Evolutionary conservation across 2,329 filamentous ascomycete genomes (phyloP).

Genomic region (Ophiostoma novo-ulmi): DNA sequence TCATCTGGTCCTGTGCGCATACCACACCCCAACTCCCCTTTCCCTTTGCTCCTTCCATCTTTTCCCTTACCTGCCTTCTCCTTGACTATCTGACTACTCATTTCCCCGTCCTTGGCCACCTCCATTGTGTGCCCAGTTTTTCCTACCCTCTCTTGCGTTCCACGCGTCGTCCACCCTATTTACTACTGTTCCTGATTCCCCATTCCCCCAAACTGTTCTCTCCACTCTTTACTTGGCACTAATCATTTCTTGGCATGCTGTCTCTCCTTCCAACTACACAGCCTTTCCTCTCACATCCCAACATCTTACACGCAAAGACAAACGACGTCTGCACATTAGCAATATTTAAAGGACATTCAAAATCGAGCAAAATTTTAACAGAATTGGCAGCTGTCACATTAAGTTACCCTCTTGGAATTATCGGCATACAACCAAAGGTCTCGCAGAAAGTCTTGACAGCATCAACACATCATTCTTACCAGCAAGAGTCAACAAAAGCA

Average conservation of each 20-base stretch:
- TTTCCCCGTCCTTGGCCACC: constrained; percentile 5
- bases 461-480: background rate
- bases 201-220: background rate
- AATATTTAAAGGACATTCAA: background rate
- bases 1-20: background rate
- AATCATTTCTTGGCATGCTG: background rate
- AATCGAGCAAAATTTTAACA: background rate
- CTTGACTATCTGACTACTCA: background rate
- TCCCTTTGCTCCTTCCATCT: background rate
- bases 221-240: background rate
- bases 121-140: background rate
- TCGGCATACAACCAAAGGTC: no score
- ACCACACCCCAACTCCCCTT: background rate
- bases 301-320: background rate
- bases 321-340: background rate
- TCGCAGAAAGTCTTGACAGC: background rate
- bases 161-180: background rate
- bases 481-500: background rate
- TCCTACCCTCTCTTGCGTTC: background rate
- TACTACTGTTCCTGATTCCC: background rate
- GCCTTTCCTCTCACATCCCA: background rate
- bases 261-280: constrained; percentile 1
- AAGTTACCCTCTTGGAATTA: no score
- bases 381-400: background rate
- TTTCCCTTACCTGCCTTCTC: background rate